A percentile compares a stretch with the other conserved stretches of the same genome.
phyloP scores from a whole-genome alignment of 805 yeast species.

The Grigorovia jiainica region DNA sequence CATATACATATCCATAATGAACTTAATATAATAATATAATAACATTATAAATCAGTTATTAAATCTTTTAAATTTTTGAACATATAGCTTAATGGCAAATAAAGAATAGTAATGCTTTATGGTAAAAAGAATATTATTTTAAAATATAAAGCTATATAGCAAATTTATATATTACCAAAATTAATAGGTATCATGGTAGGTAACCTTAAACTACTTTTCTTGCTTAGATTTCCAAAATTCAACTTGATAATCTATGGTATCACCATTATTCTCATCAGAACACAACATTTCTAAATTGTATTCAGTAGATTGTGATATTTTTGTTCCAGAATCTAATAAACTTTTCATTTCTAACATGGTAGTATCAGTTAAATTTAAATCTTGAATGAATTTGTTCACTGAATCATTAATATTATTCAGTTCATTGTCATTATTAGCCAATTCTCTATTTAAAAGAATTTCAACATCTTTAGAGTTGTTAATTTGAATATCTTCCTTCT shows the following conservation, averaged over 20 bases:
- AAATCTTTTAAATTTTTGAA: too few species aligned
- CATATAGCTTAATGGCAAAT: too few species aligned
- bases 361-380: constrained; percentile 9
- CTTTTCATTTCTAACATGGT: constrained; percentile 13
- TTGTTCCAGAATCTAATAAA: neutral
- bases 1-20: too few species aligned
- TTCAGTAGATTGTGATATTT: constrained; percentile 3
- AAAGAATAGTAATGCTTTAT: too few species aligned
- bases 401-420: neutral
- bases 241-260: constrained; percentile 16
- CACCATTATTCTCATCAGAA: constrained; percentile 16
- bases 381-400: constrained; percentile 2
- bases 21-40: too few species aligned
- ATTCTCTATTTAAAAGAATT: constrained; percentile 7
- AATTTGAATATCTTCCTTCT: neutral
- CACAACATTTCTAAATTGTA: constrained; percentile 18
- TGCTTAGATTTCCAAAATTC: constrained; percentile 18
- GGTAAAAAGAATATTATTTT: too few species aligned
- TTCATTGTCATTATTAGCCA: constrained; percentile 2
- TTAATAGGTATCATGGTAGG: neutral
- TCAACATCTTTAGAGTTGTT: constrained; percentile 8
- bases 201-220: neutral
- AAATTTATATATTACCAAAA: neutral
- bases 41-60: too few species aligned
- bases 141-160: too few species aligned